phyloP scores from a whole-genome alignment of 495 filamentous ascomycete genomes.

The Glutinoglossum americanum region DNA sequence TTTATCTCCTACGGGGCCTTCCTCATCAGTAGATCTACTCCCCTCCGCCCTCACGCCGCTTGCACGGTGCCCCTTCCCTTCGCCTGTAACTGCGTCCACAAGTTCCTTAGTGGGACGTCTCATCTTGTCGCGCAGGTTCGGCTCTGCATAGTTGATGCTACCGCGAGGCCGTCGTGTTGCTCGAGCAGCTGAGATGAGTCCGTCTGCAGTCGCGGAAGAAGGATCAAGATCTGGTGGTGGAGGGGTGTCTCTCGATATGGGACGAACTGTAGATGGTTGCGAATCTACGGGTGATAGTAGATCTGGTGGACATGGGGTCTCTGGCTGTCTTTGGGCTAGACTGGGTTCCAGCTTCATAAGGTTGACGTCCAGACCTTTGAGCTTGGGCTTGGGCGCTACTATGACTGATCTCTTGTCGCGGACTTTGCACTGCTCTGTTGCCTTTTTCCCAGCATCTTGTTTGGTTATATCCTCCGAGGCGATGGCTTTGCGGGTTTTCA shows the following conservation, averaged over 20 bases:
- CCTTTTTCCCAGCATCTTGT: slow-evolving; percentile 7
- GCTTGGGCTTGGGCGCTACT: not conserved
- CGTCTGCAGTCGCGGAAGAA: slow-evolving; percentile 8
- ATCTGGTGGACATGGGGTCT: slow-evolving; percentile 13
- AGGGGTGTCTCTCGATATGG: slow-evolving; percentile 26
- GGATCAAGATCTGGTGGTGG: slow-evolving; percentile 31
- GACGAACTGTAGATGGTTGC: slow-evolving; percentile 17
- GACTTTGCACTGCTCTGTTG: not conserved
- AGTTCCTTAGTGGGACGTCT: slow-evolving; percentile 55
- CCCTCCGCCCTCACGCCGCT: not conserved
- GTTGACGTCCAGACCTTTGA: not conserved
- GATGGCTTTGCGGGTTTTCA: slow-evolving; percentile 12
- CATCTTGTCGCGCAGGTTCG: slow-evolving; percentile 74
- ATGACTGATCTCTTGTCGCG: not conserved
- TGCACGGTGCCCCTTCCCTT: not conserved
- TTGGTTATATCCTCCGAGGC: slow-evolving; percentile 9
- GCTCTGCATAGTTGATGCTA: slow-evolving; percentile 65
- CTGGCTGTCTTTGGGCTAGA: slow-evolving; percentile 3
- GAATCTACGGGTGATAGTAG: slow-evolving; percentile 17
- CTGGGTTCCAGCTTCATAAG: not conserved
- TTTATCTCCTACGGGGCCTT: not conserved
- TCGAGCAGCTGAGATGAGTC: slow-evolving; percentile 26
- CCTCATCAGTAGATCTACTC: not conserved
- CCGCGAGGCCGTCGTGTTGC: slow-evolving; percentile 41
- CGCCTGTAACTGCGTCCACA: slow-evolving; percentile 37